A percentile compares a stretch with the other conserved stretches of the same genome.
phyloP scores from a whole-genome alignment of 192 early-diverging fungal species.

The Umbelopsis ramanniana region DNA sequence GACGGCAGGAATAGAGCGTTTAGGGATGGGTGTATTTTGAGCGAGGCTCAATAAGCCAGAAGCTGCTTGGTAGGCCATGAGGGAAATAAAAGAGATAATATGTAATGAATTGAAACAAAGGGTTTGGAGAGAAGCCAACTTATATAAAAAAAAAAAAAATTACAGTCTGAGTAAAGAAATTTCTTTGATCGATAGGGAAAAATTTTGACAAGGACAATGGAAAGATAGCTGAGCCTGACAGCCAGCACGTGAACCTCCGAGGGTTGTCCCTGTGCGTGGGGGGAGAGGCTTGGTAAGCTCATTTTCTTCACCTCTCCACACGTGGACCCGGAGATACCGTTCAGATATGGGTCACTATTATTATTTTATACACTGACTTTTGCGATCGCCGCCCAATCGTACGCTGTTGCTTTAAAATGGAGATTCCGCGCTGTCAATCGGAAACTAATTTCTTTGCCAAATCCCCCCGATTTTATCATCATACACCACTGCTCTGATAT shows the following conservation, averaged over 20 bases:
- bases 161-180: background rate
- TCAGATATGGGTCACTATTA: constrained; percentile 2
- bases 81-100: background rate
- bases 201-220: no score
- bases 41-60: constrained; percentile 28
- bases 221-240: background rate
- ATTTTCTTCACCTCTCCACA: background rate
- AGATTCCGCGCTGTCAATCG: constrained; percentile 8
- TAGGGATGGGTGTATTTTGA: background rate
- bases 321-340: constrained; percentile 20
- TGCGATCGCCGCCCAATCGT: constrained; percentile 9
- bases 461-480: background rate
- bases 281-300: background rate
- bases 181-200: constrained; percentile 5
- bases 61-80: constrained; percentile 33
- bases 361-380: no score
- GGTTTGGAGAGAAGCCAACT: background rate
- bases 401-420: background rate
- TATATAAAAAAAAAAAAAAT: background rate
- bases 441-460: background rate
- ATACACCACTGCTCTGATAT: background rate
- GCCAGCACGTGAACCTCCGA: constrained; percentile 20
- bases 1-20: constrained; percentile 23
- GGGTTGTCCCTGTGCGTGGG: background rate
- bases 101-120: background rate